phyloP scores from a whole-genome alignment of 768 basidiomycete genomes.

The Fomitopsis serialis region DNA sequence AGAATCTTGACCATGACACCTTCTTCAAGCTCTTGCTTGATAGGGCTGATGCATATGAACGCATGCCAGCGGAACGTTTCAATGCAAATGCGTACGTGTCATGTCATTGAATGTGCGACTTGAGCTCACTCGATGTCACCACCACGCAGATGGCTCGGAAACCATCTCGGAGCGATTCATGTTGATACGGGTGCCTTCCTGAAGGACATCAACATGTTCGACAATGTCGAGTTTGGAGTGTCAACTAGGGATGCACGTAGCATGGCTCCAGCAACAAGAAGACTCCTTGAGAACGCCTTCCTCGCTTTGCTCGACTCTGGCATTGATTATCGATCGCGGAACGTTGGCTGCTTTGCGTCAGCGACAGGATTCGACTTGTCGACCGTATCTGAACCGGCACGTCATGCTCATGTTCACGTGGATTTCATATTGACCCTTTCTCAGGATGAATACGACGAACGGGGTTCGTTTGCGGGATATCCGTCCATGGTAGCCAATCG shows the following conservation, averaged over 20 bases:
- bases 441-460: conserved; percentile 31
- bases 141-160: not conserved
- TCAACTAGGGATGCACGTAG: conserved; percentile 28
- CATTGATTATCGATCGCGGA: conserved; percentile 37
- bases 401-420: not conserved
- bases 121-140: not conserved
- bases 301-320: conserved; percentile 42
- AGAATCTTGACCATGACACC: conserved; percentile 28
- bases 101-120: not conserved
- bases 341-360: conserved; percentile 38
- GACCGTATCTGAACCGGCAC: not conserved
- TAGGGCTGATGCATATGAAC: conserved; percentile 26
- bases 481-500: conserved; percentile 36
- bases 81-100: conserved; percentile 27
- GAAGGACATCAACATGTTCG: conserved; percentile 31
- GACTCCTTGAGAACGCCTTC: conserved; percentile 34
- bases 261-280: conserved; percentile 31
- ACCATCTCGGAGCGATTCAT: not conserved
- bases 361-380: conserved; percentile 14
- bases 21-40: conserved; percentile 35
- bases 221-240: conserved; percentile 36
- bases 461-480: conserved; percentile 28
- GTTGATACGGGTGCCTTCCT: conserved; percentile 31
- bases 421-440: not conserved
- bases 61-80: conserved; percentile 27